Percentiles rank a stretch among this genome's conserved stretches.
Conservation (phyloP, 176 grass and related monocot species). For the Oryza punctata region DNA sequence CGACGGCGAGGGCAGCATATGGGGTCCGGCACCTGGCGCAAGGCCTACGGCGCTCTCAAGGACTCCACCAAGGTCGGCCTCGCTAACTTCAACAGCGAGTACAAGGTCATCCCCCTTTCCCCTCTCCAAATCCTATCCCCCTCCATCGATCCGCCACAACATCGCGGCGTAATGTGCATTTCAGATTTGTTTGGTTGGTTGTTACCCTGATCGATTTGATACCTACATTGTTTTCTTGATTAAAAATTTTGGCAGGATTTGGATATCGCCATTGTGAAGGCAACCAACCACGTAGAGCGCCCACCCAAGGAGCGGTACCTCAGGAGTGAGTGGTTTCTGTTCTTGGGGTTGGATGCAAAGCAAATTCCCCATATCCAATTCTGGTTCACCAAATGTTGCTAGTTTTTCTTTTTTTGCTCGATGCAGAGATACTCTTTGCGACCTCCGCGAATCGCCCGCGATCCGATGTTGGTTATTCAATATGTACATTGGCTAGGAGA, state of each 20-base stretch:
- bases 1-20: conserved; percentile 24
- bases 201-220: not conserved
- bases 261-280: conserved; percentile 97
- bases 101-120: conserved; percentile 52
- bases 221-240: not conserved
- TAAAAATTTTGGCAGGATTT: conserved; percentile 54
- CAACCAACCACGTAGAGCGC: conserved; percentile 90
- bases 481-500: conserved; percentile 72
- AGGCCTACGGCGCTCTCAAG: conserved; percentile 95
- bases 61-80: conserved; percentile 98
- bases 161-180: not conserved
- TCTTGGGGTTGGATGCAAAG: not conserved
- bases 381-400: conserved; percentile 19
- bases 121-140: not conserved
- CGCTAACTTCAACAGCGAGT: conserved; percentile 97
- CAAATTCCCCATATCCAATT: not conserved
- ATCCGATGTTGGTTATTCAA: conserved; percentile 87
- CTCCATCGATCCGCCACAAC: not conserved
- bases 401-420: not conserved
- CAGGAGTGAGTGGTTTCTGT: conserved; percentile 73
- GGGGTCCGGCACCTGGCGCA: conserved; percentile 77
- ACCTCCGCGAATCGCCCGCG: conserved; percentile 65
- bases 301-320: conserved; percentile 92
- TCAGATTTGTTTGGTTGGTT: not conserved
- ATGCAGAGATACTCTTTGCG: conserved; percentile 69